Evolutionary conservation across 2,329 filamentous ascomycete genomes (phyloP), one percentile per base, ranked within the genome.

Genomic region (Penicillium carneum): DNA sequence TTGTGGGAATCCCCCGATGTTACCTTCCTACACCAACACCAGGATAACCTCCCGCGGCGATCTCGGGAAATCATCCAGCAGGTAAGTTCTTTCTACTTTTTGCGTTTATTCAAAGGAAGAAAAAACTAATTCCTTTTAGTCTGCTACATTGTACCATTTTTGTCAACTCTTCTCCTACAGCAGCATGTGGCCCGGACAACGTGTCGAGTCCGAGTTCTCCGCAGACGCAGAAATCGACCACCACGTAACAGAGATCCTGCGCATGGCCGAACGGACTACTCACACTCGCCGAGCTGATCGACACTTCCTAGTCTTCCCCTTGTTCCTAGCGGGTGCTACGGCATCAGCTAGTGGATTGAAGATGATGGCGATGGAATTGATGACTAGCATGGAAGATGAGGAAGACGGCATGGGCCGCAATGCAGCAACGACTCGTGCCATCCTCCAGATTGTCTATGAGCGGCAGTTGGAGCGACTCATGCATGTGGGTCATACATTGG

Each of bases 141-240:
- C 68, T 48, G 54, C 63, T 58, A 81, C 83, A 9, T 76, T 86
- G 12, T 84, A 83, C 71, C 81, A 84, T 63, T 77, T 77, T 20
- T 80, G 78, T 45, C 76, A 83, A 18, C 77, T 87, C 52, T 86
- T 84, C 68, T 80, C 81, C n/a, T 81, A 82, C 57, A 84, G 82
- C 5, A 83, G 80, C 66, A 82, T 86, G 79, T 85, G 81, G 76
- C 78, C 80, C 3, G 73, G 76, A 4, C 84, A 86, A 70, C 71
- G 78, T 2, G 65, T 77, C 10, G 76, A 81, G 23, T 77, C 74
- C 1, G 74, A 72, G 9, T 74, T 76, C 16, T 71, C 75, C 16
- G 71, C 77, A 20, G 70, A 77, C 36, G 64, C 72, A 26, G 80
- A 84, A 62, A 80, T 84, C 43, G 76, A 78, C 14, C 73, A 77